Evolutionary conservation across 1,139 yeast genomes (phyloP).

Genomic region (Magnusiomyces suaveolens): DNA sequence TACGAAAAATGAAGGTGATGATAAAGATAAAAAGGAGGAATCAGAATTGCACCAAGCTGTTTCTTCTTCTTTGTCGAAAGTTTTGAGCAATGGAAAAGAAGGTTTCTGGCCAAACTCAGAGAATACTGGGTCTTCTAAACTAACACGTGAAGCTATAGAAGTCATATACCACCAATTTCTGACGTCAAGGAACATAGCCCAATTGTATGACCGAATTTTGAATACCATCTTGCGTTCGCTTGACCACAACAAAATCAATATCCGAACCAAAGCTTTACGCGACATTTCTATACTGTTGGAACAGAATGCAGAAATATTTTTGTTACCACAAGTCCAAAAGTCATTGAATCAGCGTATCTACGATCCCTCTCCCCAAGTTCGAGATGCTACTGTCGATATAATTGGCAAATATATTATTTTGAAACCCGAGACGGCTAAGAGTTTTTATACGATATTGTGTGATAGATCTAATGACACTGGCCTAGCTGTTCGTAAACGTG

Average conservation of each 20-base stretch:
- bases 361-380: slow-evolving; percentile 60
- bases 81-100: slow-evolving; percentile 14
- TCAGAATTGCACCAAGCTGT: slow-evolving; percentile 4
- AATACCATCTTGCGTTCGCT: slow-evolving; percentile 41
- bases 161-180: slow-evolving; percentile 14
- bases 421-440: slow-evolving; percentile 39
- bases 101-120: slow-evolving; percentile 15
- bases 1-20: slow-evolving; percentile 6
- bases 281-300: slow-evolving; percentile 44
- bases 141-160: background rate
- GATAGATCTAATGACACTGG: slow-evolving; percentile 51
- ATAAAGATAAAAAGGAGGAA: background rate
- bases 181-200: slow-evolving; percentile 29
- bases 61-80: slow-evolving; percentile 4
- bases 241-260: slow-evolving; percentile 46
- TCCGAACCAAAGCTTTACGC: slow-evolving; percentile 57
- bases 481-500: slow-evolving; percentile 53
- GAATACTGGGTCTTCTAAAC: background rate
- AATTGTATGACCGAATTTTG: slow-evolving; percentile 46
- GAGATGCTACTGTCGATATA: slow-evolving; percentile 67
- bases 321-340: slow-evolving; percentile 42
- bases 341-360: slow-evolving; percentile 44
- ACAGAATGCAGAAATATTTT: slow-evolving; percentile 44
- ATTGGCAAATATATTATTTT: slow-evolving; percentile 43
- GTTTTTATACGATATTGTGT: slow-evolving; percentile 44